Percentiles rank a stretch among this genome's conserved stretches.
Conservation (phyloP, 169 alveolate species). For the Plasmodium blacklocki region DNA sequence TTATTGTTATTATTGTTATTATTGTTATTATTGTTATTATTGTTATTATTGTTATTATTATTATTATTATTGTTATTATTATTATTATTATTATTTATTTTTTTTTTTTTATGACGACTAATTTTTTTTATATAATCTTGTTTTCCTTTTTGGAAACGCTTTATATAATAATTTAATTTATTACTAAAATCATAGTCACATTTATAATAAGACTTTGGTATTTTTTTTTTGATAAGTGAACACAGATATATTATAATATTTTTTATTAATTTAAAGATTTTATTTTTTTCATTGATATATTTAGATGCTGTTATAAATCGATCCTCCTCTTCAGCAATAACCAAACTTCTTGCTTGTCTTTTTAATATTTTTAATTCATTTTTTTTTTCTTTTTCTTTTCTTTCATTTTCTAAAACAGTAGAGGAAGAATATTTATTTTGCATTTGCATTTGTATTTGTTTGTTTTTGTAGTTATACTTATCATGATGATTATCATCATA, state of each 20-base stretch:
- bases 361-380: constrained; percentile 33
- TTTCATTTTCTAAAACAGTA: not conserved
- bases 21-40: too few relatives aligned
- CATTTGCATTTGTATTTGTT: not conserved
- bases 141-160: constrained; percentile 27
- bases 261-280: constrained; percentile 19
- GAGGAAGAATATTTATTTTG: not conserved
- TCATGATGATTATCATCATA: too few relatives aligned
- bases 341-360: constrained; percentile 61
- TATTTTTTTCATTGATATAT: constrained; percentile 45
- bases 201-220: constrained; percentile 47
- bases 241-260: constrained; percentile 29
- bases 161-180: constrained; percentile 5
- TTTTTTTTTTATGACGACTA: not conserved
- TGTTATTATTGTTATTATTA: too few relatives aligned
- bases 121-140: constrained; percentile 7
- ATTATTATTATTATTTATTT: too few relatives aligned
- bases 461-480: not conserved
- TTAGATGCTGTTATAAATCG: constrained; percentile 67
- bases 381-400: constrained; percentile 39
- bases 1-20: too few relatives aligned
- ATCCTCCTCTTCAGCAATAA: constrained; percentile 74
- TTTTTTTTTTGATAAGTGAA: constrained; percentile 13
- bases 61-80: too few relatives aligned
- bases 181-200: constrained; percentile 27